Evolutionary conservation across 371 early-diverging fungal species (phyloP), one percentile per base, ranked within the genome.

Genomic region (Haplosporangium sp.): DNA sequence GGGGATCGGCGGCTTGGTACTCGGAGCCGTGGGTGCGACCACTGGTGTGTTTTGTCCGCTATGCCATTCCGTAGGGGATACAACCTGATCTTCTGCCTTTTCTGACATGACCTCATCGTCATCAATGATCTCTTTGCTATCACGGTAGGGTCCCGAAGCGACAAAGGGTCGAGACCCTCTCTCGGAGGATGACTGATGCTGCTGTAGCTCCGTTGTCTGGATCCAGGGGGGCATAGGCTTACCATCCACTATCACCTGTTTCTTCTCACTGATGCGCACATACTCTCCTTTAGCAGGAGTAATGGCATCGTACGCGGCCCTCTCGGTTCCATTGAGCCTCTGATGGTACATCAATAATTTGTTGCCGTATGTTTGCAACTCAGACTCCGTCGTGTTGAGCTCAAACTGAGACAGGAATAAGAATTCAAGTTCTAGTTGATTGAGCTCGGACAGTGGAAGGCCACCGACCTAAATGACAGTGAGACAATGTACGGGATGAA

Each of bases 361-460:
- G 74, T 88, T 83, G 45, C 86, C 89, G 69, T 94, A 94, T 45
- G 87, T 83, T 71, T 94, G 92, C 59, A 97, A 80, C 64, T 92
- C 86, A 5, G 88, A 85, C 10, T 86, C 83, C 42, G 87, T 86
- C 47, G 92, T 87, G 52, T 92, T 86, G 21, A 97, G 86, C 62
- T 93, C 86, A 86, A 96, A 97, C 58, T 93, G 86, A 50, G 94
- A 90, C 68, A 95, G 83, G 56, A 92, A 93, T 47, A 95, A 83
- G 61, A 97, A 91, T 83, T 96, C 96, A 41, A 96, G 74, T 70
- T 97, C 97, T 41, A 97, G 82, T 63, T 92, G 84, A 81, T 97
- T 97, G 66, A 97, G 83, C 73, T 97, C 97, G 12, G 82, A 80
- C 18, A 94, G 72, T 3, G 94, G 89, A 7, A 97, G 82, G 0